A percentile compares a stretch with the other conserved stretches of the same genome.
phyloP scores from a whole-genome alignment of 805 yeast species.

The Metschnikowia santaceciliae region DNA sequence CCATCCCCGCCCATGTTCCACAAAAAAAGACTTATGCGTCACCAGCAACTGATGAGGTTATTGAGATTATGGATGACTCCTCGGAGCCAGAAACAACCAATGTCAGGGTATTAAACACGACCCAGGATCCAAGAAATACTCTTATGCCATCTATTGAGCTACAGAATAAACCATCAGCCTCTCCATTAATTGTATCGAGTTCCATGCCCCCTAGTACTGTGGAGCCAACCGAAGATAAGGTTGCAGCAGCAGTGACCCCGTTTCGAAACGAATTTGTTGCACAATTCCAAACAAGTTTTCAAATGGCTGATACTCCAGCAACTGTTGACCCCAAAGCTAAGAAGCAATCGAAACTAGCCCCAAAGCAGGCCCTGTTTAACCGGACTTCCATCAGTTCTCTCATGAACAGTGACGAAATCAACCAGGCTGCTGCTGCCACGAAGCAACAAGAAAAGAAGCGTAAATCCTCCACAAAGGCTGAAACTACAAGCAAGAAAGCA shows the following conservation, averaged over 20 bases:
- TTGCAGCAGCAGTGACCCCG: neutral
- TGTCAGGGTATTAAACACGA: neutral
- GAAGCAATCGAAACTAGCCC: constrained; percentile 1
- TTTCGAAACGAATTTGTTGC: neutral
- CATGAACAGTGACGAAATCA: constrained; percentile 34
- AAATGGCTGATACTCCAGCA: constrained; percentile 7
- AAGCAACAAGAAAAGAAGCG: constrained; percentile 12
- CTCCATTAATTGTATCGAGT: neutral
- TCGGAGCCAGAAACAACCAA: neutral
- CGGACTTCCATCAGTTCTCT: constrained; percentile 39
- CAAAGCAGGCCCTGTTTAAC: constrained; percentile 15
- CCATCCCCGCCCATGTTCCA: neutral
- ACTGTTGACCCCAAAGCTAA: neutral
- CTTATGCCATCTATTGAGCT: neutral
- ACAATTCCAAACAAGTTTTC: constrained; percentile 31
- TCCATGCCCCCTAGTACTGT: neutral
- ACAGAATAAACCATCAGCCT: neutral
- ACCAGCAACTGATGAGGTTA: neutral
- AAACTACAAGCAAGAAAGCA: constrained; percentile 10
- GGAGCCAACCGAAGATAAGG: neutral
- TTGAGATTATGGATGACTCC: neutral
- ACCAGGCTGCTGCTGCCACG: constrained; percentile 3
- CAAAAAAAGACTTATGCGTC: neutral
- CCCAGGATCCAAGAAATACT: neutral
- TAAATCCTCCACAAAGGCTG: constrained; percentile 10